Evolutionary conservation across 768 basidiomycete species (phyloP), one percentile per base, ranked within the genome.

Genomic region (Podaxis mareebaensis): DNA sequence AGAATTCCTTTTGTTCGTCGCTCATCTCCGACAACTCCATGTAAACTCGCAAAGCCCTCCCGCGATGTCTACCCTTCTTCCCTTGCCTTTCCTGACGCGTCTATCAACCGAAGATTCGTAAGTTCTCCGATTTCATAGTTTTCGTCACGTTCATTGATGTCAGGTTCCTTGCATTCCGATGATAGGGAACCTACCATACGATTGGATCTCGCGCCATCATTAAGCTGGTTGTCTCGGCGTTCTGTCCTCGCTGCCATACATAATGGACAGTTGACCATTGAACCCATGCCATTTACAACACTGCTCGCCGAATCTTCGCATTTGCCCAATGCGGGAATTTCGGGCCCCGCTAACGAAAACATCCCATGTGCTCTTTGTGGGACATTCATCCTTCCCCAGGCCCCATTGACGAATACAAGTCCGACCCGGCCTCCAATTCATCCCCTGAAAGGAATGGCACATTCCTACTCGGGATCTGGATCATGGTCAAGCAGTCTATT

Each of bases 141-240:
- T 65, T 46, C 57, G 39, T 64, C 51, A 57, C 72, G 7, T n/a
- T 39, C 30, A 20, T 38, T 62, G 20, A 71, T 61, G 42, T 11
- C 36, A 24, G 17, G 3, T 17, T 30, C 62, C 17, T 60, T 28
- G 38, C 44, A 28, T 63, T 62, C 63, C 3, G 30, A 48, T 48
- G 20, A 24, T 73, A 94, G 95, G 24, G 96, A 99, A 68, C 93
- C 96, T 0, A 93, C 95, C 0, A 79, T 97, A 33, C 89, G 97
- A 8, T 83, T 99, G 17, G 97, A 99, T 71, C 78, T 92, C n/a
- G 95, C 97, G 0, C 93, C 96, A 0, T 92, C 95, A 12, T 79
- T 99, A 38, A 95, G 93, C 70, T 99, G 93, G 92, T 81, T 99
- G n/a, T 90, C 91, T 15, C 85, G 95, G 28, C 87, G 95, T 30